Evolutionary conservation across 1,139 yeast genomes (phyloP), one percentile per base, ranked within the genome.

Genomic region (Yamadazyma friedrichii): DNA sequence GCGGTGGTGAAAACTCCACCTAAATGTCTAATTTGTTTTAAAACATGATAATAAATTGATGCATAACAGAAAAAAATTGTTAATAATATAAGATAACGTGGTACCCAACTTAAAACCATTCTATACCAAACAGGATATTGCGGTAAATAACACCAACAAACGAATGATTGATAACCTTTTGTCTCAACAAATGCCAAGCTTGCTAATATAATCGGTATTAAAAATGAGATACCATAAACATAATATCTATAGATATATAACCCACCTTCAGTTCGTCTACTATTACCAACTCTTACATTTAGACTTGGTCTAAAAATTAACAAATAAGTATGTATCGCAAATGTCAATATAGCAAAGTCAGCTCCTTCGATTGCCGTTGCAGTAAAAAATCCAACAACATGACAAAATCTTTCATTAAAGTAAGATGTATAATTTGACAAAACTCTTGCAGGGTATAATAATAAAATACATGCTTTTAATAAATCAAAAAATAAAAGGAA

Each of bases 291-390:
- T 46, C 70, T 74, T 44, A 73, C 70, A 38, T 73, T 69, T 31
- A 70, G 55, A 27, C 53, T 54, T 0, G 94, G 88, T 47, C 68
- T 68, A 59, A 87, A 87, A 15, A 89, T 84, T 26, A 88, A 66
- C 35, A 89, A 60, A 32, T 82, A 88, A 6, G 93, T 84, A 60
- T 89, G 96, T 15, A 88, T 62, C 2, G 97, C 96, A 62, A 89
- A 84, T 27, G 87, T 76, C 35, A 88, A 65, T 38, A 89, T 89
- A 20, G 95, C 94, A 34, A 88, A 61, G 62, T 89, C 97, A 2
- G 94, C 89, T 12, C 95, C 96, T 60, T 88, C 95, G 24, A 87
- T 84, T 26, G 91, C 76, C 31, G 82, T 73, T 1, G 94, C 88
- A 0, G 96, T 84, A 61, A 88, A 82, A 68, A 87, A 89, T 4